A percentile compares a stretch with the other conserved stretches of the same genome.
phyloP scores from a whole-genome alignment of 176 grass and related monocot genomes.

The Saccharum spontaneum region DNA sequence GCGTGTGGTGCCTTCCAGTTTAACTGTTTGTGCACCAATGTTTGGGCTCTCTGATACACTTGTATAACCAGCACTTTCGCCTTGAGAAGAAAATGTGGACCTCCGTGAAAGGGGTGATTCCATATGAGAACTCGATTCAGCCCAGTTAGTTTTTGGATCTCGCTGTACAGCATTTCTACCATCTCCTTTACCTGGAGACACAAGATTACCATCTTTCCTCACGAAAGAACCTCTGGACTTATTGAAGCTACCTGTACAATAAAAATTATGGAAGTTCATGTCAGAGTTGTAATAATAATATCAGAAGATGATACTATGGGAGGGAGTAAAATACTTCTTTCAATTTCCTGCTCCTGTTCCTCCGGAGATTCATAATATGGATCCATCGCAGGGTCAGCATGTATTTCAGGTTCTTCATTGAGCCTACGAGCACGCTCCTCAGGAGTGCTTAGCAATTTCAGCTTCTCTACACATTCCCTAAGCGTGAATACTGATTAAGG shows the following conservation, averaged over 20 bases:
- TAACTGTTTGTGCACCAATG: constrained; percentile 33
- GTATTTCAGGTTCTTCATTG: constrained; percentile 86
- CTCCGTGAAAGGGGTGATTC: constrained; percentile 52
- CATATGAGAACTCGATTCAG: constrained; percentile 45
- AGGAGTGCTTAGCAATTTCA: constrained; percentile 76
- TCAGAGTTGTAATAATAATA: constrained; percentile 28
- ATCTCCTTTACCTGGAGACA: constrained; percentile 58
- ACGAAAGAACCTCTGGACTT: constrained; percentile 56
- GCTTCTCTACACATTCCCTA: constrained; percentile 97
- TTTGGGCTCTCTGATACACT: constrained; percentile 41
- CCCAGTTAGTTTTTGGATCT: constrained; percentile 51
- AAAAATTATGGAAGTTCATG: constrained; percentile 22
- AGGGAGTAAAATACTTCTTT: constrained; percentile 58
- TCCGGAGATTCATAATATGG: constrained; percentile 95
- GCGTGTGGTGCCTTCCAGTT: constrained; percentile 20
- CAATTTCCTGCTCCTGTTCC: constrained; percentile 73
- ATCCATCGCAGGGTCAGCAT: constrained; percentile 89
- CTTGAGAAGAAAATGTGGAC: constrained; percentile 43
- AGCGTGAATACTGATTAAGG: constrained; percentile 73
- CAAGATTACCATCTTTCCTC: constrained; percentile 59
- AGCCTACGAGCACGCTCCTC: constrained; percentile 86
- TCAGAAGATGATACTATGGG: background rate
- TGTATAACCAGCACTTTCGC: constrained; percentile 40
- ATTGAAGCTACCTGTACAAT: constrained; percentile 54
- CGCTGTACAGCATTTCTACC: constrained; percentile 43